phyloP scores from a whole-genome alignment of 2,329 filamentous ascomycete genomes.

The Stachybotrys echinatus region DNA sequence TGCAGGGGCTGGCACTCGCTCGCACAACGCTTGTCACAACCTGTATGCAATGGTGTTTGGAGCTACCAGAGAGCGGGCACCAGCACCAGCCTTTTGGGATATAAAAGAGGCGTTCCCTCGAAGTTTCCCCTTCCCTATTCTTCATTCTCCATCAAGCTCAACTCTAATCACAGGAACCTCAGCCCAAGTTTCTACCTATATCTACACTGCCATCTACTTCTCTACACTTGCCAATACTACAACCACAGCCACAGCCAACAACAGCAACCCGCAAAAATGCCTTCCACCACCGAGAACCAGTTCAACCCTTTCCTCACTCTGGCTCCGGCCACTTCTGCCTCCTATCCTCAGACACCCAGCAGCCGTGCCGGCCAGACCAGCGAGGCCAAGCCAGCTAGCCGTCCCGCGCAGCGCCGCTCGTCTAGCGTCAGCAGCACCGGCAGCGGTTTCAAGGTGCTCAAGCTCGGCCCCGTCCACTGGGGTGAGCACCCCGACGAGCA shows the following conservation, averaged over 20 bases:
- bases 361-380: slow-evolving; percentile 13
- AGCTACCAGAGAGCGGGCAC: background rate
- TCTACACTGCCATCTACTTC: background rate
- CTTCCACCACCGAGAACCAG: background rate
- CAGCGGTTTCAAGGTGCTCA: slow-evolving; percentile 47
- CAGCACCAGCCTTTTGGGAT: background rate
- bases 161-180: background rate
- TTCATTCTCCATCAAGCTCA: background rate
- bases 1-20: background rate
- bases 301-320: slow-evolving; percentile 45
- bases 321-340: slow-evolving; percentile 52
- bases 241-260: background rate
- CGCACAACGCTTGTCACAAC: background rate
- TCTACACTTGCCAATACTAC: background rate
- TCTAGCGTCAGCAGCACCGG: slow-evolving; percentile 47
- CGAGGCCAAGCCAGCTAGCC: slow-evolving; percentile 17
- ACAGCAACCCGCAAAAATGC: background rate
- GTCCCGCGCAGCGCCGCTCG: slow-evolving; percentile 38
- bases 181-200: background rate
- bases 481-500: slow-evolving; percentile 54
- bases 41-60: background rate
- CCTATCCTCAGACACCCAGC: slow-evolving; percentile 42
- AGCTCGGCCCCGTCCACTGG: slow-evolving; percentile 60
- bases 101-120: slow-evolving; percentile 1
- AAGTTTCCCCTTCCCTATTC: background rate